Evolutionary conservation across 176 grass and related monocot species (phyloP), one percentile per base, ranked within the genome.

Genomic region (Cenchrus fungigraminus): DNA sequence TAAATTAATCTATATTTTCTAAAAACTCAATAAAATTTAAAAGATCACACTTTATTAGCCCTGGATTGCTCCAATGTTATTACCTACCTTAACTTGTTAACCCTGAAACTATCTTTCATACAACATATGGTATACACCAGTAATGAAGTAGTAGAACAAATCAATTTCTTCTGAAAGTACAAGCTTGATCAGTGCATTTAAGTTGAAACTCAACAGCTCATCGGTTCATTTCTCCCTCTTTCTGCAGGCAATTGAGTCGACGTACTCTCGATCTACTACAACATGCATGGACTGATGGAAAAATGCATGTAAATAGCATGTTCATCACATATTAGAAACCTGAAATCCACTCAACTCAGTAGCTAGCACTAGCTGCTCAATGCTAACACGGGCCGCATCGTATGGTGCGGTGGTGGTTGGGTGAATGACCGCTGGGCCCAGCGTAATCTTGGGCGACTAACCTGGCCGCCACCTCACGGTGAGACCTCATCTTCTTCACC

Each of bases 351-450:
- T 28, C 11, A 68, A 68, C 65, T 46, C 2, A 1, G n/a, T 60
- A 13, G 3, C 44, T 47, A 40, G 3, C 37, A 40, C 37, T 60
- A 13, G 6, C 44, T 47, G 8, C n/a, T 64, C 34, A 42, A 20
- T 42, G 44, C 67, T 73, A 68, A 42, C 86, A 76, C 17, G 71
- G 61, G 22, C 67, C 81, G 40, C 87, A 79, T 34, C 67, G 87
- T 7, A 32, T 84, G 25, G 81, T 57, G 42, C 87, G 47, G 58
- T 88, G 81, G 57, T 88, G 87, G 71, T 88, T 88, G 16, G 74
- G 74, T 40, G 87, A 66, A 73, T 88, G 87, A 19, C 87, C 87
- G 9, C 49, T 73, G 58, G 87, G 81, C 74, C 87, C 87, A 0
- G 58, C 29, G 66, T 88, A 88, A 8, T 88, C 80, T 45, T 83